A percentile compares a stretch with the other conserved stretches of the same genome.
Conservation (phyloP, 306 rosid species). For the Quercus alba region DNA sequence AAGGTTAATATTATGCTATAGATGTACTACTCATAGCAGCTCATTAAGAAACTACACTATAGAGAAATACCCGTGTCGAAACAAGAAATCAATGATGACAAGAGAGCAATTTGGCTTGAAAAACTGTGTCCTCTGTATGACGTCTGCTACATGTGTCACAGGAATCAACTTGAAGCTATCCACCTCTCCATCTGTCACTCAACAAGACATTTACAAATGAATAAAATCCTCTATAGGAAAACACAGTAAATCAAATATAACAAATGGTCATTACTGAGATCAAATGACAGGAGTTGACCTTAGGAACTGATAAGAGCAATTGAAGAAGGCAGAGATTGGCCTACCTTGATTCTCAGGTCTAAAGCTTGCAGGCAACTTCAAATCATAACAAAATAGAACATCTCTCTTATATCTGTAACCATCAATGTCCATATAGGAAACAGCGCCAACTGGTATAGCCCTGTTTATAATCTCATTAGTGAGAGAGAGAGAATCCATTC, state of each 20-base stretch:
- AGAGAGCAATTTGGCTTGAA: slow-evolving; percentile 79
- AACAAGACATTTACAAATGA: slow-evolving; percentile 12
- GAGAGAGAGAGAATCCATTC: not conserved
- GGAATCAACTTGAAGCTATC: slow-evolving; percentile 83
- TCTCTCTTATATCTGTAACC: slow-evolving; percentile 73
- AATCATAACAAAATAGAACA: slow-evolving; percentile 84
- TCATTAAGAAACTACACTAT: not conserved
- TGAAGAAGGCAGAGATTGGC: not conserved
- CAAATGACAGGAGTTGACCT: not conserved
- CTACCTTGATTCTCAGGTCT: slow-evolving; percentile 76
- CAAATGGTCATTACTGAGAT: not conserved
- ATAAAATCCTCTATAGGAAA: not conserved
- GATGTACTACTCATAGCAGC: not conserved
- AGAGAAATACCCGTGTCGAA: slow-evolving; percentile 71
- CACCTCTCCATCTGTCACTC: slow-evolving; percentile 79
- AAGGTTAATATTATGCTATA: not conserved
- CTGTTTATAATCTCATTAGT: slow-evolving; percentile 29
- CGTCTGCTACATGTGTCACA: slow-evolving; percentile 55
- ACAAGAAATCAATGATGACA: slow-evolving; percentile 69
- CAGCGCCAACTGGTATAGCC: slow-evolving; percentile 70
- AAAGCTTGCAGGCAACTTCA: slow-evolving; percentile 71
- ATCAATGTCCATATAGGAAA: slow-evolving; percentile 81
- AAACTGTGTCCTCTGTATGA: slow-evolving; percentile 53
- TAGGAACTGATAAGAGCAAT: slow-evolving; percentile 2
- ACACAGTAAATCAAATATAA: not conserved